phyloP scores from a whole-genome alignment of 179 eudicot genomes.

The Vitellaria paradoxa region DNA sequence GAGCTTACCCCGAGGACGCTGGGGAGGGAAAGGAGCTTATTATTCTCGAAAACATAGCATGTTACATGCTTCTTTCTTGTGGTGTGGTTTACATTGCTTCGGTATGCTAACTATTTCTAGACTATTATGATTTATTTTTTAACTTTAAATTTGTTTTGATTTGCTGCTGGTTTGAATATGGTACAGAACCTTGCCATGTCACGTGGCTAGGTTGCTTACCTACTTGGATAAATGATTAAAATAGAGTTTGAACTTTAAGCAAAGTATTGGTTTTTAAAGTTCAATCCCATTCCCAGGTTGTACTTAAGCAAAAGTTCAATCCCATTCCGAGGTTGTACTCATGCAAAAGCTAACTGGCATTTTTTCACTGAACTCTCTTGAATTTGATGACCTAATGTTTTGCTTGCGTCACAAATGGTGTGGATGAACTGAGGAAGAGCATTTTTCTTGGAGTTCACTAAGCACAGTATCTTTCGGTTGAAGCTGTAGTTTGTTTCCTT shows the following conservation, averaged over 20 bases:
- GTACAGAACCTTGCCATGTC: neutral
- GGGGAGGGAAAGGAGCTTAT: conserved; percentile 48
- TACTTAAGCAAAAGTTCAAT: neutral
- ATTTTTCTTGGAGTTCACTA: neutral
- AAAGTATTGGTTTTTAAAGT: neutral
- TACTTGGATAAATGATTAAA: no score
- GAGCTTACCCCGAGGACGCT: conserved; percentile 69
- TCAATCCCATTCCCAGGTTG: no score
- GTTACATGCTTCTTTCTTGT: conserved; percentile 83
- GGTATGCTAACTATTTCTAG: conserved; percentile 38
- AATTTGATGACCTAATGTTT: neutral
- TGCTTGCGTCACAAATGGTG: neutral
- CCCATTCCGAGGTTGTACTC: neutral
- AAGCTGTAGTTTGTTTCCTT: neutral
- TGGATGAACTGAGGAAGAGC: neutral
- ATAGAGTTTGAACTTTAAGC: neutral
- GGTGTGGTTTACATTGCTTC: conserved; percentile 72
- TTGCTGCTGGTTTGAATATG: neutral
- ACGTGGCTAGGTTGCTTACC: neutral
- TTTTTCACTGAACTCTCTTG: conserved; percentile 1
- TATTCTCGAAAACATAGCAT: conserved; percentile 74
- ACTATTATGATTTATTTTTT: neutral
- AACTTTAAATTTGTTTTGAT: neutral
- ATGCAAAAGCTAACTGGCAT: neutral
- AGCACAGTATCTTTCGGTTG: neutral